Evolutionary conservation across 768 basidiomycete species (phyloP).

Genomic region (Dendrothele bispora): DNA sequence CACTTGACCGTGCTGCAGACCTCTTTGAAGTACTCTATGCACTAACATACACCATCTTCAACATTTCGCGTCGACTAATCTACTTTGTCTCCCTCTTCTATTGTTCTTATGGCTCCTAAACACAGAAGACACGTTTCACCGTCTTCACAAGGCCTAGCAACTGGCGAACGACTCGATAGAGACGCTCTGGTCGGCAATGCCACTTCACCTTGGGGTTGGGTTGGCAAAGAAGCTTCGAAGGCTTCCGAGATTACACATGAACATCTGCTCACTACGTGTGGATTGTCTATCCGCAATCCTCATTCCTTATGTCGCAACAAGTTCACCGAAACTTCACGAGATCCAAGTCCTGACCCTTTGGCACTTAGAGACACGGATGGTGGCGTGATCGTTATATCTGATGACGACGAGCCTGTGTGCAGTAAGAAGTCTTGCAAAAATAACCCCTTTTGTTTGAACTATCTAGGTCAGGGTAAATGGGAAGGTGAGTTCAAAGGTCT

Average conservation of each 20-base stretch:
- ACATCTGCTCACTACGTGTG: conserved; percentile 68
- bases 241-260: conserved; percentile 62
- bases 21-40: not conserved
- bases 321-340: conserved; percentile 31
- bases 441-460: conserved; percentile 87
- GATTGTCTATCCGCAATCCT: conserved; percentile 52
- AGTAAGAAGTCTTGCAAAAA: conserved; percentile 63
- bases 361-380: conserved; percentile 47
- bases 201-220: conserved; percentile 77
- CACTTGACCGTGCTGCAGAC: not conserved
- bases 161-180: conserved; percentile 66
- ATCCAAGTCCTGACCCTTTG: conserved; percentile 9
- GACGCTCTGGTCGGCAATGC: conserved; percentile 45
- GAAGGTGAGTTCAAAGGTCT: conserved; percentile 46
- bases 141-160: conserved; percentile 48
- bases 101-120: conserved; percentile 30
- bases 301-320: conserved; percentile 61
- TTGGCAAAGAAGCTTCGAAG: conserved; percentile 60
- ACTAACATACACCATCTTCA: conserved; percentile 16
- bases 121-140: conserved; percentile 56
- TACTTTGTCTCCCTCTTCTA: conserved; percentile 10
- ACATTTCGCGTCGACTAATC: conserved; percentile 11
- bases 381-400: conserved; percentile 70
- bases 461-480: conserved; percentile 84
- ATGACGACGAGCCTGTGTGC: conserved; percentile 60